Base-by-base conservation (phyloP, 2,329 filamentous ascomycete species). In the Colletotrichum musae region DNA sequence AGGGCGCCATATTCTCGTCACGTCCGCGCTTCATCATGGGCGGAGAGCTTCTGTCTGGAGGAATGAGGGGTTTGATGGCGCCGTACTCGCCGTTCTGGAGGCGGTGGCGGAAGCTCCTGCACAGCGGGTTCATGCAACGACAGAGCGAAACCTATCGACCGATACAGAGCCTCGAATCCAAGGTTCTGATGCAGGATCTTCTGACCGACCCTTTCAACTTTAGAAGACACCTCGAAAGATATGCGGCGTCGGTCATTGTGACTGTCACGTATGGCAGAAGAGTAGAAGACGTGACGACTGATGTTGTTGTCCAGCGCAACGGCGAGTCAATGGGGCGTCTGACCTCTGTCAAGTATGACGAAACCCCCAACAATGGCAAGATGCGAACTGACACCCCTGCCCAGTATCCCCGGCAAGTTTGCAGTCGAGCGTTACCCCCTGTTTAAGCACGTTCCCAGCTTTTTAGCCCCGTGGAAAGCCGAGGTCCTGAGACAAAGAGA, bases 21-120 rank as follows among this genome's bases (percentile, higher is more conserved):
- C 77, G 83, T 0, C 83, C 83, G 0, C 77, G 83, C 3, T 85
- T 85, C 70, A 83, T 84, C 65, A 82, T 84, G 77, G 83, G 83
- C 28, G 79, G 80, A 2, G 82, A 84, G 50, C 74, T 83, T 0
- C 74, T 84, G 0, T 84, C 83, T 0, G 79, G 77, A 0, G 81
- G 81, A 0, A 77, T 83, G 76, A 76, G 82, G 4, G 81, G 82
- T 0, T 73, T 85, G 5, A 84, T 84, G 77, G 80, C 83, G 4
- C 81, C 82, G 0, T 84, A 85, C 70, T 77, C 77, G 0, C 67
- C 77, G 0, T 83, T 79, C 53, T 85, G 82, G 83, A 73, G 82
- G 16, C 77, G 82, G 0, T 84, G 82, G 78, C 76, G 82, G 4
- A 83, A 83, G 68, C 70, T 82, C 5, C 73, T 85, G 28, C 83